Percentiles rank a stretch among this genome's conserved stretches.
phyloP scores from a whole-genome alignment of 2,329 filamentous ascomycete species.

The Mycogone perniciosa region DNA sequence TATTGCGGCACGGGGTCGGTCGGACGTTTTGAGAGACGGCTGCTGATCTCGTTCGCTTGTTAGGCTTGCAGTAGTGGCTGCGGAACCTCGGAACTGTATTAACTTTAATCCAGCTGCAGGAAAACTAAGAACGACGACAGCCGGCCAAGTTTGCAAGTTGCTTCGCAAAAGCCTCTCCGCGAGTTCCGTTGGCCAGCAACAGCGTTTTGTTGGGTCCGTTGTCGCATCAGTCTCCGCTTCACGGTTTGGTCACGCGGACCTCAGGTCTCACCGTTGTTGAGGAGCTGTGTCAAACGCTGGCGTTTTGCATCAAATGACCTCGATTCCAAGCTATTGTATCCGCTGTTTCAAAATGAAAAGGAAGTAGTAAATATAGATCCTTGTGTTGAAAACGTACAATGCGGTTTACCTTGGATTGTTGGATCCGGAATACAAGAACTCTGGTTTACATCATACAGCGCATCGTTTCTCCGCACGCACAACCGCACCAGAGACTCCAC shows the following conservation, averaged over 20 bases:
- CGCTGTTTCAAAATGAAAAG: background rate
- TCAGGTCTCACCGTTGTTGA: conserved; percentile 1
- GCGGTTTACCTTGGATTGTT: background rate
- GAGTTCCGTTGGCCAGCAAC: background rate
- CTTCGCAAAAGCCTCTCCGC: background rate
- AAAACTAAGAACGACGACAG: background rate
- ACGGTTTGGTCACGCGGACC: conserved; percentile 6
- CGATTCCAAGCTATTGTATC: background rate
- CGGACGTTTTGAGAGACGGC: too few relatives aligned
- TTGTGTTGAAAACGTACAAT: too few relatives aligned
- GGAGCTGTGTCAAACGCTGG: background rate
- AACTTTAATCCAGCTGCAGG: too few relatives aligned
- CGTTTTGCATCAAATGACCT: background rate
- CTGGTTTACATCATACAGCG: background rate
- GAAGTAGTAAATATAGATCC: too few relatives aligned
- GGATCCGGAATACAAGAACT: background rate
- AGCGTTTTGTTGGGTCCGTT: background rate
- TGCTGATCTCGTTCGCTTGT: too few relatives aligned
- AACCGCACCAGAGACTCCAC: background rate
- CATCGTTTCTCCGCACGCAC: background rate
- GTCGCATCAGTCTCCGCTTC: background rate
- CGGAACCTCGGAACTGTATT: too few relatives aligned
- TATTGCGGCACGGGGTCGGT: too few relatives aligned
- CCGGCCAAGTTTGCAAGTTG: background rate
- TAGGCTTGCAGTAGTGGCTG: too few relatives aligned